Percentiles rank a stretch among this genome's conserved stretches.
Conservation (phyloP, 2,329 filamentous ascomycete species). For the Fusarium sacchari region DNA sequence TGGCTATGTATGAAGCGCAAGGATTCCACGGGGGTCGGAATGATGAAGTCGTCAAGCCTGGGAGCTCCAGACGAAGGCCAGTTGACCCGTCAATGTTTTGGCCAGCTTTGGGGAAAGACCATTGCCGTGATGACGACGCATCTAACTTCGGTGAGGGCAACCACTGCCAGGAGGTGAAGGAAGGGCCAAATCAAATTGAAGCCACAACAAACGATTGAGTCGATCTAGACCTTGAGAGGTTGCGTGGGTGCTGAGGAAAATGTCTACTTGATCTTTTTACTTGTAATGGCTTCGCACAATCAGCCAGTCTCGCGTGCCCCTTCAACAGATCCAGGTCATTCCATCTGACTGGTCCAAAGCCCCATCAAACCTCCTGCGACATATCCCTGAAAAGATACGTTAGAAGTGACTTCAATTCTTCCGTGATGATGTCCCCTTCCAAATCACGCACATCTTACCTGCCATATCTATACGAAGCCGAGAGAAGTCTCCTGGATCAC, state of each 20-base stretch:
- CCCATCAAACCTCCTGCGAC: fast-evolving
- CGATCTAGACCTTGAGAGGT: fast-evolving
- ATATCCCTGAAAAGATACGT: fast-evolving
- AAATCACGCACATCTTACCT: fast-evolving
- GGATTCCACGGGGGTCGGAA: too few relatives aligned
- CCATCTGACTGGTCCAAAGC: too few relatives aligned
- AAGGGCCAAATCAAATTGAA: not conserved
- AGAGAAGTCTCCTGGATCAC: not conserved
- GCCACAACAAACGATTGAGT: not conserved
- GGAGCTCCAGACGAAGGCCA: not conserved
- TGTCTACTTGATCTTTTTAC: not conserved
- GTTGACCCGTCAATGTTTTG: not conserved
- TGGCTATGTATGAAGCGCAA: not conserved
- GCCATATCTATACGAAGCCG: not conserved
- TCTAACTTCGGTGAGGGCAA: not conserved
- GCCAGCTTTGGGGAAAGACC: not conserved
- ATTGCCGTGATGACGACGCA: not conserved
- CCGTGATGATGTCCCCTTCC: too few relatives aligned
- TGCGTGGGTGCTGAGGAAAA: too few relatives aligned
- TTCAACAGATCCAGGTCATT: too few relatives aligned
- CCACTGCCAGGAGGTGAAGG: fast-evolving
- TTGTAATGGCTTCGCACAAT: not conserved
- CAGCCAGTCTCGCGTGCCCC: not conserved
- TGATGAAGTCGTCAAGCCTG: not conserved
- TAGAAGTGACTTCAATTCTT: not conserved